Evolutionary conservation across 768 basidiomycete species (phyloP).

Genomic region (Lactarius deliciosus): DNA sequence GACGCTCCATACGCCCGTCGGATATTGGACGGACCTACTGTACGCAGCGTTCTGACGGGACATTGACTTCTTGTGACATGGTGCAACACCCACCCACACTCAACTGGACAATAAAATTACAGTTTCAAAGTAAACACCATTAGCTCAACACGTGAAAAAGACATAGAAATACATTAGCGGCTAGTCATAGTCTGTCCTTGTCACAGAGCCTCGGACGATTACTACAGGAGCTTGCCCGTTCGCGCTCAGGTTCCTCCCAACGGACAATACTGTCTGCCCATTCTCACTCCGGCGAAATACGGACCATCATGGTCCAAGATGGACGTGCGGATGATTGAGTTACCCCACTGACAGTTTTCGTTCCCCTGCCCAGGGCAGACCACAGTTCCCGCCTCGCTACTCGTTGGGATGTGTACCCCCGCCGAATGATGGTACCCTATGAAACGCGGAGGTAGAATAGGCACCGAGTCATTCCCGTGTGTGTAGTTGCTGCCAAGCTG

Average conservation of each 20-base stretch:
- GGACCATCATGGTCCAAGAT: constrained; percentile 18
- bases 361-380: constrained; percentile 45
- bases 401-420: constrained; percentile 42
- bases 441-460: constrained; percentile 41
- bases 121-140: no score
- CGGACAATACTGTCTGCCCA: constrained; percentile 1
- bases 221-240: no score
- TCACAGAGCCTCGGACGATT: no score
- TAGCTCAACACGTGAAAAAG: no score
- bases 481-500: constrained; percentile 38
- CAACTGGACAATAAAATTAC: no score
- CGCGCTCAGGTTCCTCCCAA: not conserved
- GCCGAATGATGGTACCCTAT: constrained; percentile 46
- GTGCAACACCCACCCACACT: no score
- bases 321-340: constrained; percentile 16
- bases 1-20: no score
- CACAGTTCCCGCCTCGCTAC: constrained; percentile 36
- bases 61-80: no score
- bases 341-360: constrained; percentile 22
- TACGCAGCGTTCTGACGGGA: no score
- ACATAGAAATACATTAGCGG: no score
- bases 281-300: constrained; percentile 3
- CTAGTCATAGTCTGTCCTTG: no score
- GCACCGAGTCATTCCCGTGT: constrained; percentile 47
- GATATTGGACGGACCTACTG: no score